These are phyloP conservation scores for Pseudogymnoascus sp. DNA, from an alignment of 2,329 filamentous ascomycete genomes.

Conservation along the genomic window DNA sequence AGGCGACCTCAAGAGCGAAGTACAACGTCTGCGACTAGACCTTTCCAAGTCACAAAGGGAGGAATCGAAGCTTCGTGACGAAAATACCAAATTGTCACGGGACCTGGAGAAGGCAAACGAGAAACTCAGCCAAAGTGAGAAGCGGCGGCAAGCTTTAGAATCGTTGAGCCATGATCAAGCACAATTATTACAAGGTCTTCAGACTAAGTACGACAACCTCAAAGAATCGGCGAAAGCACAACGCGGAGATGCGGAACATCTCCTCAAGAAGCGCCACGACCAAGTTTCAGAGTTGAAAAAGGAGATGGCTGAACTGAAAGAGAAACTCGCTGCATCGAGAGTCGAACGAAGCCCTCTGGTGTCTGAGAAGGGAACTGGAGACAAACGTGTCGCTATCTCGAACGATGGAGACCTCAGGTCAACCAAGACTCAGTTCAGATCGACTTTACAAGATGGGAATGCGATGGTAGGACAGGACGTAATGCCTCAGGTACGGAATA, in stretches of 20 bases:
- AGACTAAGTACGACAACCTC: constrained; percentile 45
- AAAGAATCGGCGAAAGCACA: constrained; percentile 46
- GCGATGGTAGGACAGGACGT: background rate
- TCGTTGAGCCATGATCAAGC: constrained; percentile 39
- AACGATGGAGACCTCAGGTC: background rate
- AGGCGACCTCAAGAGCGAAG: constrained; percentile 43
- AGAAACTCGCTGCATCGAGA: background rate
- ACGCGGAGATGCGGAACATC: constrained; percentile 47
- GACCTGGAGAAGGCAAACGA: constrained; percentile 27
- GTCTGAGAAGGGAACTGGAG: background rate
- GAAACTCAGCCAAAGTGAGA: constrained; percentile 27
- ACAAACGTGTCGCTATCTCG: background rate
- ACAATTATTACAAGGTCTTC: constrained; percentile 41
- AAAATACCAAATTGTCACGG: constrained; percentile 25
- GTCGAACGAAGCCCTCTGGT: background rate
- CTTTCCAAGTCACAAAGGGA: constrained; percentile 38
- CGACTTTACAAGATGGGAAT: background rate
- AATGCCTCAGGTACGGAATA: background rate
- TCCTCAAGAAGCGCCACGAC: constrained; percentile 47
- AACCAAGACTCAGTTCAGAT: background rate
- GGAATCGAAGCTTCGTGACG: constrained; percentile 22
- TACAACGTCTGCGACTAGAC: constrained; percentile 43
- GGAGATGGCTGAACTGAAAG: constrained; percentile 41
- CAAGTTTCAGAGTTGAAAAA: constrained; percentile 50
- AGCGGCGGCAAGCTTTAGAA: constrained; percentile 37